These are phyloP conservation scores for Dendrocalamus latiflorus DNA, from an alignment of 202 grass and related monocot genomes.

Conservation along the genomic window DNA sequence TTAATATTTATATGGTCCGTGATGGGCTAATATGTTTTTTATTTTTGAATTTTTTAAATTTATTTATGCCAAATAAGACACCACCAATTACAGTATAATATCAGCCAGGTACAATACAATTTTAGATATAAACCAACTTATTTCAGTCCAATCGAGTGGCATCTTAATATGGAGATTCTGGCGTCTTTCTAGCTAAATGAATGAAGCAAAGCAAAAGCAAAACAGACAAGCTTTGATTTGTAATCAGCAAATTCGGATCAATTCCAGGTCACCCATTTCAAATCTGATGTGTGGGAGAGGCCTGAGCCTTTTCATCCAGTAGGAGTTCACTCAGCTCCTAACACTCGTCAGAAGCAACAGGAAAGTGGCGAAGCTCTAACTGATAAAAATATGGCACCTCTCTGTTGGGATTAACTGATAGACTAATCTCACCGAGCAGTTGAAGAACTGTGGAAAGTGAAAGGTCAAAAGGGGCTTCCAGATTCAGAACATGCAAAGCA, in stretches of 20 bases:
- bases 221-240: neutral
- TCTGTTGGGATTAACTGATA: neutral
- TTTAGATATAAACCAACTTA: too few relatives aligned
- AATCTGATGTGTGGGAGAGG: neutral
- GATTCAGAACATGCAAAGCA: constrained; percentile 37
- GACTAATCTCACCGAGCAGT: neutral
- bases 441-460: neutral
- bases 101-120: too few relatives aligned
- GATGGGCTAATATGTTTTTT: too few relatives aligned
- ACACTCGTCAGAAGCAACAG: neutral
- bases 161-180: neutral
- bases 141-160: too few relatives aligned
- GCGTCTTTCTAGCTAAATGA: neutral
- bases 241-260: neutral
- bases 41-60: too few relatives aligned
- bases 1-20: too few relatives aligned
- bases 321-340: too few relatives aligned
- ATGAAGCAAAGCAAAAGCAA: neutral
- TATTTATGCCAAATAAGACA: too few relatives aligned
- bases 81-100: too few relatives aligned
- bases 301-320: too few relatives aligned
- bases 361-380: neutral
- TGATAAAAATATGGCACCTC: neutral
- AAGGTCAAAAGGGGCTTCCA: neutral
- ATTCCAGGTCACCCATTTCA: neutral